phyloP scores from a whole-genome alignment of 768 basidiomycete genomes.

The Cytidiella melzeri region DNA sequence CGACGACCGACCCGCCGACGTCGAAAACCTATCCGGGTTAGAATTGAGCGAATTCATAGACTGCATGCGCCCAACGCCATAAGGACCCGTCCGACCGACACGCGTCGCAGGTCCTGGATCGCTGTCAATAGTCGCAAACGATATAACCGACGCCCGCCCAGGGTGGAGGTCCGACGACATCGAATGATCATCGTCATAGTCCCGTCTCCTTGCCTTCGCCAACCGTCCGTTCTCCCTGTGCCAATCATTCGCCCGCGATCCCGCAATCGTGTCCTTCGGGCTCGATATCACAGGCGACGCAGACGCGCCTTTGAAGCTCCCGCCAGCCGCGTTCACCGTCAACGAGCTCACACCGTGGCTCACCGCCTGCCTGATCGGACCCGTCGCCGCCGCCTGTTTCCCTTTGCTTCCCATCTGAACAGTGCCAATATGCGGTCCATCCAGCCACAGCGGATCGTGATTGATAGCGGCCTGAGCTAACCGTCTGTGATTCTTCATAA shows the following conservation, averaged over 20 bases:
- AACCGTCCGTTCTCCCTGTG: conserved; percentile 51
- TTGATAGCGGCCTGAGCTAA: conserved; percentile 47
- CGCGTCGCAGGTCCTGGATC: conserved; percentile 72
- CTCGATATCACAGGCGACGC: conserved; percentile 8
- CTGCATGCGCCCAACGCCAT: conserved; percentile 62
- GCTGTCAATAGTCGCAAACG: conserved; percentile 79
- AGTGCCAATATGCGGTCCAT: conserved; percentile 6
- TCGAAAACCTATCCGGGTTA: conserved; percentile 66
- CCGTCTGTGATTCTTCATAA: conserved; percentile 82
- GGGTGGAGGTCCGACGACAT: conserved; percentile 79
- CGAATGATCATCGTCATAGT: conserved; percentile 87
- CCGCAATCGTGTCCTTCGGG: conserved; percentile 8
- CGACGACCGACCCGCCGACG: conserved; percentile 64
- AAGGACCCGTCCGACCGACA: conserved; percentile 49
- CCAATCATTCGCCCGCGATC: conserved; percentile 35
- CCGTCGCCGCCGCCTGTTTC: conserved; percentile 47
- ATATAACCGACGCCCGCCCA: conserved; percentile 69
- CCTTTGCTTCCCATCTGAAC: conserved; percentile 32
- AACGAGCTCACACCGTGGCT: conserved; percentile 37
- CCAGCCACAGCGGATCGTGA: conserved; percentile 35
- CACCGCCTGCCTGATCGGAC: conserved; percentile 59
- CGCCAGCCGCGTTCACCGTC: conserved; percentile 57
- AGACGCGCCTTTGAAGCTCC: conserved; percentile 34
- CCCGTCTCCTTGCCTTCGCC: conserved; percentile 73
- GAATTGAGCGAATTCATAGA: conserved; percentile 72